These are phyloP conservation scores for Hordeum pubiflorum DNA, from an alignment of 202 grass and related monocot genomes.

Conservation along the genomic window DNA sequence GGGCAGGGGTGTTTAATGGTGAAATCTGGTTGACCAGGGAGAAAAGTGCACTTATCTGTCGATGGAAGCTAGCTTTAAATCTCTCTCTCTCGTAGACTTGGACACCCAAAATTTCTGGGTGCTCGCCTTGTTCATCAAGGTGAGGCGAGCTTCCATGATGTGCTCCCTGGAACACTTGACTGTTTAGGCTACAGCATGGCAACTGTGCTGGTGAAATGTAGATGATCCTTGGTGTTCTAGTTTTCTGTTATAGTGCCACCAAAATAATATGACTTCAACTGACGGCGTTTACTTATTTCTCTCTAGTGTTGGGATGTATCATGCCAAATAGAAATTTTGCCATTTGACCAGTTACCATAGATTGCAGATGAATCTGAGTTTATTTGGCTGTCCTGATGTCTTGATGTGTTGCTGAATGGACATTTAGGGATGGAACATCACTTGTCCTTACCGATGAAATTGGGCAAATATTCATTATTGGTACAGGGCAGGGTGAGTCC, in stretches of 20 bases:
- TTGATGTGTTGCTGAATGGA: slow-evolving; percentile 24
- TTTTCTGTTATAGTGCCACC: background rate
- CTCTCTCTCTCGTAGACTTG: background rate
- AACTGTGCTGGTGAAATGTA: background rate
- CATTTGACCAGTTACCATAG: background rate
- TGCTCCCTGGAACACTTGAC: too few species aligned
- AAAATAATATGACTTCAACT: background rate
- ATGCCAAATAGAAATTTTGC: slow-evolving; percentile 3
- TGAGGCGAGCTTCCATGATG: background rate
- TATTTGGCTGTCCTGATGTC: background rate
- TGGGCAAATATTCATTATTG: slow-evolving; percentile 96
- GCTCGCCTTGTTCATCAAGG: background rate
- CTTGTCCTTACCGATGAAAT: slow-evolving; percentile 94
- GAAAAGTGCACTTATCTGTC: too few species aligned
- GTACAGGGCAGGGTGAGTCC: slow-evolving; percentile 69
- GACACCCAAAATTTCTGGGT: background rate
- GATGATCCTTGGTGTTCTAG: background rate
- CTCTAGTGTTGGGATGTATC: background rate
- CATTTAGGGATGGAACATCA: slow-evolving; percentile 86
- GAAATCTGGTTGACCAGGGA: too few species aligned
- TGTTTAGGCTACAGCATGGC: background rate
- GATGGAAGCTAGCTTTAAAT: too few species aligned
- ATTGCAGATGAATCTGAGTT: background rate
- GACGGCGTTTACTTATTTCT: background rate
- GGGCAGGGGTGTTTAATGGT: too few species aligned